These are phyloP conservation scores for Austroboletus niveus DNA, from an alignment of 1,284 basidiomycete genomes.

Conservation along the genomic window DNA sequence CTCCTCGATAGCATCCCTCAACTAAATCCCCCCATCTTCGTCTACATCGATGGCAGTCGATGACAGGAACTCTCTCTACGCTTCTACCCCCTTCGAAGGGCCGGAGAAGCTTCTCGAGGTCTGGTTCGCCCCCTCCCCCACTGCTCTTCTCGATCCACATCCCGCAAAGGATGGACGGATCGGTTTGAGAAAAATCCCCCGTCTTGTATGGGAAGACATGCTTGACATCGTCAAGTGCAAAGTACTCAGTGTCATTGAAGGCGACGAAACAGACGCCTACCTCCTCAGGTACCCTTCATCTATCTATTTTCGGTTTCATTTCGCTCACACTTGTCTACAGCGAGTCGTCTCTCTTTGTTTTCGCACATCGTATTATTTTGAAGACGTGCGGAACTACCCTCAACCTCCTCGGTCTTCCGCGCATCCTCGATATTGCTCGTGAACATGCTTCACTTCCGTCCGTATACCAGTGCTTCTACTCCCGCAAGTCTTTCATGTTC, in stretches of 20 bases:
- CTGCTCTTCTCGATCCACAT: constrained; percentile 50
- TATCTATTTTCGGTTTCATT: constrained; percentile 3
- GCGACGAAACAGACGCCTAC: constrained; percentile 91
- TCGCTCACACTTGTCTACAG: constrained; percentile 42
- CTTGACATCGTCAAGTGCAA: constrained; percentile 97
- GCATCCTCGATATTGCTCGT: constrained; percentile 88
- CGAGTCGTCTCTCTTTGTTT: constrained; percentile 97
- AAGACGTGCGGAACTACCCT: constrained; percentile 99
- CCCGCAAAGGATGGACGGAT: constrained; percentile 41
- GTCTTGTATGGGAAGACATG: constrained; percentile 93
- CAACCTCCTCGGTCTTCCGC: constrained; percentile 90
- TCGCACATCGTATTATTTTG: constrained; percentile 93
- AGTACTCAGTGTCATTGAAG: constrained; percentile 87
- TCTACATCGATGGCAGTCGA: constrained; percentile 35
- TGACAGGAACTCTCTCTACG: constrained; percentile 31
- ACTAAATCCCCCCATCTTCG: background rate
- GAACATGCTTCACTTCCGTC: constrained; percentile 71
- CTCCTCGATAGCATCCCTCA: constrained; percentile 54
- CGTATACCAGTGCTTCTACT: constrained; percentile 94
- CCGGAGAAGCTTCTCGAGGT: constrained; percentile 98
- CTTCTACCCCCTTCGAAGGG: constrained; percentile 71
- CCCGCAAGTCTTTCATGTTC: constrained; percentile 99
- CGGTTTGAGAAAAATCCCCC: constrained; percentile 79
- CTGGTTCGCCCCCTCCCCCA: constrained; percentile 88
- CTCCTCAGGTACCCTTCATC: constrained; percentile 71